Evolutionary conservation across 495 filamentous ascomycete species (phyloP).

Genomic region (Aspergillus ostianus): DNA sequence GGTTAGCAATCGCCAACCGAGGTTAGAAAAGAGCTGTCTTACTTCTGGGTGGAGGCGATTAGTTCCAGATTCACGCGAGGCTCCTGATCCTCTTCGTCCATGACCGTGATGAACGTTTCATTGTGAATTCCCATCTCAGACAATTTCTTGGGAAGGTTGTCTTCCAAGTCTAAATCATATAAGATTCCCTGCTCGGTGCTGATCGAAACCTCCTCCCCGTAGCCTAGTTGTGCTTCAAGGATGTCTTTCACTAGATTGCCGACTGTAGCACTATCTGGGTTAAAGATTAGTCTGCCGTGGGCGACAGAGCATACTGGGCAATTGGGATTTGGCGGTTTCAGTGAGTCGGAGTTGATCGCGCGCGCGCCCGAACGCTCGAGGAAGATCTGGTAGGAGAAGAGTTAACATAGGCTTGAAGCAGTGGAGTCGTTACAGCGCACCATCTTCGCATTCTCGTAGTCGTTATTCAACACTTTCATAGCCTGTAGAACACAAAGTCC

Average conservation of each 20-base stretch:
- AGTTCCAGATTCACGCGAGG: conserved; percentile 83
- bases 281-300: conserved; percentile 62
- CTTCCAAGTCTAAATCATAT: conserved; percentile 85
- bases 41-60: conserved; percentile 46
- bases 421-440: conserved; percentile 22
- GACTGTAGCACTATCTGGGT: conserved; percentile 73
- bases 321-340: conserved; percentile 72
- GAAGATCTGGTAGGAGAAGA: conserved; percentile 58
- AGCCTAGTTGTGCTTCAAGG: conserved; percentile 67
- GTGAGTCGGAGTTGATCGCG: conserved; percentile 70
- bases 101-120: conserved; percentile 77
- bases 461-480: conserved; percentile 81
- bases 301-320: conserved; percentile 81
- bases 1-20: conserved; percentile 9
- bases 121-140: conserved; percentile 69
- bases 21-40: conserved; percentile 7
- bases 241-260: conserved; percentile 77
- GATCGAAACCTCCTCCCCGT: conserved; percentile 79
- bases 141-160: conserved; percentile 78
- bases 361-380: conserved; percentile 68
- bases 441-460: conserved; percentile 63
- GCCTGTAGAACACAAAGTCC: conserved; percentile 90
- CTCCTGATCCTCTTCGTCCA: conserved; percentile 81
- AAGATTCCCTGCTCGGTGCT: conserved; percentile 68
- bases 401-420: conserved; percentile 8